These are phyloP conservation scores for Fusarium sp. DNA, from an alignment of 2,329 filamentous ascomycete species.

Conservation along the genomic window DNA sequence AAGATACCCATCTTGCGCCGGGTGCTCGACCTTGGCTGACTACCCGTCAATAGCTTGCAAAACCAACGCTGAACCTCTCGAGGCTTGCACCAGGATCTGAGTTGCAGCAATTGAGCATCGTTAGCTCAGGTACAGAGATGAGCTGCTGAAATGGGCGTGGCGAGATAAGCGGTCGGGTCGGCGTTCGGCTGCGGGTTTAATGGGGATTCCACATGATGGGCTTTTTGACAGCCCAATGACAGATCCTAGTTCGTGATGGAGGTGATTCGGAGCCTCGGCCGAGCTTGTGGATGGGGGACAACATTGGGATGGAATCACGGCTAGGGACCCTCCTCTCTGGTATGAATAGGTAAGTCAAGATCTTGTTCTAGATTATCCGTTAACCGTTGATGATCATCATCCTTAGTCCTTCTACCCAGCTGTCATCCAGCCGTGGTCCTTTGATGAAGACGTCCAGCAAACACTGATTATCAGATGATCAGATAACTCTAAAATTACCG, in stretches of 20 bases:
- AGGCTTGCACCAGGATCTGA: background rate
- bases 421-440: background rate
- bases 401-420: background rate
- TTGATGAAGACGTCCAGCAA: background rate
- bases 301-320: background rate
- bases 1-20: background rate
- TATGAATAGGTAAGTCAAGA: background rate
- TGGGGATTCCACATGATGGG: background rate
- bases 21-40: background rate
- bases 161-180: background rate
- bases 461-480: slow-evolving; percentile 26
- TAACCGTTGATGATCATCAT: background rate
- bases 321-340: background rate
- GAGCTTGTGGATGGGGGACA: background rate
- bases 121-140: background rate
- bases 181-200: background rate
- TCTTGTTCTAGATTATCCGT: background rate
- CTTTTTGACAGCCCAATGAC: background rate
- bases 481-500: slow-evolving; percentile 24
- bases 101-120: background rate
- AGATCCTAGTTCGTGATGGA: background rate
- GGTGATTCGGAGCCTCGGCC: background rate
- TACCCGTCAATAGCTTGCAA: background rate
- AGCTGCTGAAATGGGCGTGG: background rate
- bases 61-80: background rate